A percentile compares a stretch with the other conserved stretches of the same genome.
phyloP scores from a whole-genome alignment of 257 asterid species.

The Orobanche coerulescens region DNA sequence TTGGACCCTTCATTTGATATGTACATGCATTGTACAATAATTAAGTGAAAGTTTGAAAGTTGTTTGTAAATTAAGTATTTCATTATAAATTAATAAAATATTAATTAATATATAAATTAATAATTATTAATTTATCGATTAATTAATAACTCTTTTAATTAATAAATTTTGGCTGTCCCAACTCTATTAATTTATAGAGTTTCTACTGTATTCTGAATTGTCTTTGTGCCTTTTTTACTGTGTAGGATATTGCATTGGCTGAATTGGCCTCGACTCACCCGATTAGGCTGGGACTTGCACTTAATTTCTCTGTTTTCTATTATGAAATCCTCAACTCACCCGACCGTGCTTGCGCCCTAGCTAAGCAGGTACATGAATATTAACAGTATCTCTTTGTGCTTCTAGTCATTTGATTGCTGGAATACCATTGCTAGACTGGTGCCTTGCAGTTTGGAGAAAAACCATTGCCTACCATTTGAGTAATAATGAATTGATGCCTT shows the following conservation, averaged over 20 bases:
- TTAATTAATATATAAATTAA: too few species aligned
- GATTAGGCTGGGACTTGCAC: slow-evolving; percentile 60
- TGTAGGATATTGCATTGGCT: slow-evolving; percentile 54
- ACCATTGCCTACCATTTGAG: neutral
- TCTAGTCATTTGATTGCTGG: neutral
- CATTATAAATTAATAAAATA: too few species aligned
- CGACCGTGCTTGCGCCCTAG: slow-evolving; percentile 55
- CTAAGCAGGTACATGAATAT: slow-evolving; percentile 43
- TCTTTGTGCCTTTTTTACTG: neutral
- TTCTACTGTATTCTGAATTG: neutral
- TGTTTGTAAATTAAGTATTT: too few species aligned
- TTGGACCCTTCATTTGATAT: too few species aligned
- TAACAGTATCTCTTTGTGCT: neutral
- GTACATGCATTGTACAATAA: too few species aligned
- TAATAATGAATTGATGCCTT: neutral
- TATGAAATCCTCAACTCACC: slow-evolving; percentile 51
- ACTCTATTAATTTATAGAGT: too few species aligned
- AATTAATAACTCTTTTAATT: too few species aligned
- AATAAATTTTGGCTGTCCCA: too few species aligned
- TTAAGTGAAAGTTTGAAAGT: too few species aligned
- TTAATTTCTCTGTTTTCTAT: slow-evolving; percentile 55
- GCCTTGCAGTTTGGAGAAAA: neutral
- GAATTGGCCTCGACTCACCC: slow-evolving; percentile 56
- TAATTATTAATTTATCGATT: too few species aligned
- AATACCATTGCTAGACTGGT: neutral